phyloP scores from a whole-genome alignment of 495 filamentous ascomycete genomes.

The Talaromyces trachyspermus region DNA sequence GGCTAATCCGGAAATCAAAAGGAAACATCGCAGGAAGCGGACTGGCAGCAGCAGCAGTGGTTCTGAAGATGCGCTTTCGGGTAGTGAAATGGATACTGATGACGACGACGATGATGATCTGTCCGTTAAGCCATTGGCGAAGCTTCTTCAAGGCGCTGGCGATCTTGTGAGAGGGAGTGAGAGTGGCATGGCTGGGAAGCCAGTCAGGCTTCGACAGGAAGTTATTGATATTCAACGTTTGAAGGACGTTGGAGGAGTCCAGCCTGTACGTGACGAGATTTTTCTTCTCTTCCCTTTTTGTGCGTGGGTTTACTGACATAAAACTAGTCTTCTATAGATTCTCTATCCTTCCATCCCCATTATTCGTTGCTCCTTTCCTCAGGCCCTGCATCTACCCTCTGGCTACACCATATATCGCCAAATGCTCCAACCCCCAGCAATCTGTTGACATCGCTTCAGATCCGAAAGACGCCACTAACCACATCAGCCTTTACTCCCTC shows the following conservation, averaged over 20 bases:
- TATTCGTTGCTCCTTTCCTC: slow-evolving; percentile 85
- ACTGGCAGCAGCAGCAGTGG: slow-evolving; percentile 34
- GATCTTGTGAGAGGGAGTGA: slow-evolving; percentile 44
- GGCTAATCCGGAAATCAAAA: slow-evolving; percentile 45
- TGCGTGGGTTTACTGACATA: slow-evolving; percentile 12
- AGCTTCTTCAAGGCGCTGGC: slow-evolving; percentile 63
- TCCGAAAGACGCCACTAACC: slow-evolving; percentile 70
- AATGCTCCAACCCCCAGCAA: slow-evolving; percentile 73
- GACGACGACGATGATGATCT: slow-evolving; percentile 56
- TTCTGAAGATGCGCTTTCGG: slow-evolving; percentile 29
- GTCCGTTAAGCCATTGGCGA: slow-evolving; percentile 67
- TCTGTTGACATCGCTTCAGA: slow-evolving; percentile 78
- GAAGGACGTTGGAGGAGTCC: slow-evolving; percentile 53
- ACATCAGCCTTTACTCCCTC: slow-evolving; percentile 62
- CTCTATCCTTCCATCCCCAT: slow-evolving; percentile 80
- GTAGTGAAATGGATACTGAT: slow-evolving; percentile 44
- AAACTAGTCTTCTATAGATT: slow-evolving; percentile 63
- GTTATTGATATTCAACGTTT: slow-evolving; percentile 74
- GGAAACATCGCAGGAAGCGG: slow-evolving; percentile 48
- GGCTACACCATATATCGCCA: slow-evolving; percentile 78
- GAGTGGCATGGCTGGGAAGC: slow-evolving; percentile 32
- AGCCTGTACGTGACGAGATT: slow-evolving; percentile 41
- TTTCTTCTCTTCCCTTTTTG: neutral
- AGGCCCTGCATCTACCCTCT: slow-evolving; percentile 74
- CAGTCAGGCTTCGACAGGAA: slow-evolving; percentile 69